phyloP scores from a whole-genome alignment of 768 basidiomycete genomes.

The Lactifluus pinguis region DNA sequence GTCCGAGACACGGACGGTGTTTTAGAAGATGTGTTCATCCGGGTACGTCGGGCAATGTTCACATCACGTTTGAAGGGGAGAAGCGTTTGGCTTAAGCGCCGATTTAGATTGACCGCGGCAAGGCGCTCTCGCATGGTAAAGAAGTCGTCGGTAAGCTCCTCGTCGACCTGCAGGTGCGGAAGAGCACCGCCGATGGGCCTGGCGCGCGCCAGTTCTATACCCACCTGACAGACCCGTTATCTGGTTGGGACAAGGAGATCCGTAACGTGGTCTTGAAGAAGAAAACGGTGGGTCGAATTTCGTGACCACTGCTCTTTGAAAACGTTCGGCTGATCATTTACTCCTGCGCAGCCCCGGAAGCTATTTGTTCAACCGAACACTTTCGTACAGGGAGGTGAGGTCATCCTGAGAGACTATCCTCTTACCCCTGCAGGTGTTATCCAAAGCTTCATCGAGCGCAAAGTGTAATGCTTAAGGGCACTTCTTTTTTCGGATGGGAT shows the following conservation, averaged over 20 bases:
- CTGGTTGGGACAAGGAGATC: slow-evolving; percentile 67
- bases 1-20: slow-evolving; percentile 46
- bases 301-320: not conserved
- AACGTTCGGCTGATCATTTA: not conserved
- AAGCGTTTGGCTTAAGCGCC: not conserved
- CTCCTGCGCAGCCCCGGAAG: slow-evolving; percentile 55
- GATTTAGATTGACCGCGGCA: slow-evolving; percentile 58
- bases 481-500: not conserved
- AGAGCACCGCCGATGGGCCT: slow-evolving; percentile 75
- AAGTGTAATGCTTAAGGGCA: slow-evolving; percentile 8
- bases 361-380: slow-evolving; percentile 83
- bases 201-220: slow-evolving; percentile 76
- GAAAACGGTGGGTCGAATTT: slow-evolving; percentile 48
- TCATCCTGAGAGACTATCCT: slow-evolving; percentile 72
- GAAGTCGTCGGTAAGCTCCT: slow-evolving; percentile 65
- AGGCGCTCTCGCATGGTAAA: slow-evolving; percentile 56
- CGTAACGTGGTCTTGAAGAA: slow-evolving; percentile 70
- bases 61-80: not conserved
- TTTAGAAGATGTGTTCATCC: slow-evolving; percentile 61
- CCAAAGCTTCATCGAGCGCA: slow-evolving; percentile 71
- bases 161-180: slow-evolving; percentile 73
- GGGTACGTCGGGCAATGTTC: slow-evolving; percentile 30
- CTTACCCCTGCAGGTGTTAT: slow-evolving; percentile 65
- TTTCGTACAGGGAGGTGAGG: slow-evolving; percentile 53
- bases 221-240: slow-evolving; percentile 63